Evolutionary conservation across 331 rosid species (phyloP), one percentile per base, ranked within the genome.

Genomic region (Erythrophleum ivorense): DNA sequence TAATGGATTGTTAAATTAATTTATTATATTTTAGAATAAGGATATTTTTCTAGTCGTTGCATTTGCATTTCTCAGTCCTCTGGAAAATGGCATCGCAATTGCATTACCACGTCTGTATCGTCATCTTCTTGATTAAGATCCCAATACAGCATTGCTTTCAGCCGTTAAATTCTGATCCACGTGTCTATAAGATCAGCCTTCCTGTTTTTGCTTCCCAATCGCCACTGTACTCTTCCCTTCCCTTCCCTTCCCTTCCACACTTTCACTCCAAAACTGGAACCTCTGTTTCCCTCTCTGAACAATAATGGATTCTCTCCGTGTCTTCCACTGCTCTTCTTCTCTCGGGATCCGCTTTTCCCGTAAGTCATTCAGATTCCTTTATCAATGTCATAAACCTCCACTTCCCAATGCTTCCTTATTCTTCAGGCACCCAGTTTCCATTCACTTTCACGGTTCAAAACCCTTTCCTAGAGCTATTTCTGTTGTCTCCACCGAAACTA

Each of bases 241-340:
- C n/a, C n/a, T n/a, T n/a, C n/a, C n/a, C n/a, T n/a, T 46, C 41
- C 5, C 10, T 9, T 6, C 9, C 8, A 49, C 43, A 15, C 31
- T 29, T 12, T 4, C 49, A 0, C n/a, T 8, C 49, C 72, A 2
- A 38, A 5, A 7, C 62, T 8, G 0, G 18, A 14, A 11, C 8
- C 38, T 48, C 29, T 8, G 31, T 12, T 38, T 43, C 34, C 21
- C 69, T 19, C 43, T 1, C 3, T 75, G 36, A 29, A 8, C 33
- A 16, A 15, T 5, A 53, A 88, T 88, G 90, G 90, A 86, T 73
- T 84, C 88, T 78, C 84, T 86, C 68, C 80, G 59, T 45, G 69
- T 46, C 15, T 71, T 86, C 57, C 88, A 53, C 13, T 36, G 77
- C 88, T 84, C 88, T 29, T 55, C 84, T 34, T 71, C 83, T 16